These are phyloP conservation scores for Marsdenia floribunda DNA, from an alignment of 257 asterid species.

Conservation along the genomic window DNA sequence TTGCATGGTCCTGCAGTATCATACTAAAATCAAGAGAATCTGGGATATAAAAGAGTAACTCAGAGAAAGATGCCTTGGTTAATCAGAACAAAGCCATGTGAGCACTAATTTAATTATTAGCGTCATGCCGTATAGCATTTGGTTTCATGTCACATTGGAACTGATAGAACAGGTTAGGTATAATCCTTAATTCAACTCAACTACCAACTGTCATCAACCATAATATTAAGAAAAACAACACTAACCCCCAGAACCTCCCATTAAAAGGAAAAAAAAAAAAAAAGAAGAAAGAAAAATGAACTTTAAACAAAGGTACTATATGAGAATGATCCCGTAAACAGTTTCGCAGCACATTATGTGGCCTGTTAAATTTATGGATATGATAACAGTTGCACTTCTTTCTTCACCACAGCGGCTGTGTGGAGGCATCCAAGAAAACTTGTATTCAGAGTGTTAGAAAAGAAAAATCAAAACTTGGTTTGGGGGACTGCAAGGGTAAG, in stretches of 20 bases:
- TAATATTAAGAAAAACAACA: not conserved
- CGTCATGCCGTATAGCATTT: not conserved
- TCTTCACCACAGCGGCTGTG: not conserved
- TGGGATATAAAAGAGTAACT: not conserved
- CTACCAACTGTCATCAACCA: not conserved
- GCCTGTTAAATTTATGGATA: not conserved
- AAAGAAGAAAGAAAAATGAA: not conserved
- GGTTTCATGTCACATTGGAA: not conserved
- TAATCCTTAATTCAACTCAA: not conserved
- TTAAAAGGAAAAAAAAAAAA: not conserved
- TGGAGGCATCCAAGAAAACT: not conserved
- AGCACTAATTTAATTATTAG: not conserved
- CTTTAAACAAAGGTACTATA: not conserved
- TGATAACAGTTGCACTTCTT: not conserved
- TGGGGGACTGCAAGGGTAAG: not conserved
- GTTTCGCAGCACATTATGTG: not conserved
- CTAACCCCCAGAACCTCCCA: too few relatives aligned
- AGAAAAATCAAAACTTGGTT: not conserved
- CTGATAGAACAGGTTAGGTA: not conserved
- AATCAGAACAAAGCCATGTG: not conserved
- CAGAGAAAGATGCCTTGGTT: not conserved
- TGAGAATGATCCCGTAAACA: not conserved
- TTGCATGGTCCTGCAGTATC: conserved; percentile 65
- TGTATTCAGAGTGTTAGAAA: not conserved
- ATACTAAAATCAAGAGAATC: conserved; percentile 14